phyloP scores from a whole-genome alignment of 495 filamentous ascomycete genomes.

The Talaromyces borbonicus region DNA sequence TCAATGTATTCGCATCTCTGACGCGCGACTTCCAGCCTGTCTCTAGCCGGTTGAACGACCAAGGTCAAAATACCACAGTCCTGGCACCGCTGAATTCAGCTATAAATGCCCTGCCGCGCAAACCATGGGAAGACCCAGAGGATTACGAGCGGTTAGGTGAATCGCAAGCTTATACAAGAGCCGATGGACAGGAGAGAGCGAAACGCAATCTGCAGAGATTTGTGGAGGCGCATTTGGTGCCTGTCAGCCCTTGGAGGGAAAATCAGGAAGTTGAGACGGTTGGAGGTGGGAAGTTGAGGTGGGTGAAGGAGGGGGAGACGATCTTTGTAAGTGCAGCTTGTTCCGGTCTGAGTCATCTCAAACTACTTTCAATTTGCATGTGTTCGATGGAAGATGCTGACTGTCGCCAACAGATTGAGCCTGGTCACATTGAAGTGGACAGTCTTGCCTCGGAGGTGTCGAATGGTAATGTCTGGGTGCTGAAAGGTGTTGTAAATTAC shows the following conservation, averaged over 20 bases:
- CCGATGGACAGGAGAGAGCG: conserved; percentile 69
- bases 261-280: conserved; percentile 62
- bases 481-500: conserved; percentile 60
- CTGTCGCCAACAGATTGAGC: conserved; percentile 55
- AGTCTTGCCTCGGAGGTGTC: conserved; percentile 59
- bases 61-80: conserved; percentile 68
- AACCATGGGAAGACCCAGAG: conserved; percentile 86
- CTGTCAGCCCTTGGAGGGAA: conserved; percentile 68
- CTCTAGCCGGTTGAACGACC: conserved; percentile 59
- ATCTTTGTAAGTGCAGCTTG: conserved; percentile 60
- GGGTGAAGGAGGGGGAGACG: conserved; percentile 65
- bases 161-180: conserved; percentile 66
- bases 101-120: conserved; percentile 68
- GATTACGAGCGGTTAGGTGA: conserved; percentile 67
- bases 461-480: conserved; percentile 80
- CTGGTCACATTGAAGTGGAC: conserved; percentile 64
- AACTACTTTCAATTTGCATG: conserved; percentile 2
- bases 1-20: conserved; percentile 84
- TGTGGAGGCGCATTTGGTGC: conserved; percentile 78
- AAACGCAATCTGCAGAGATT: conserved; percentile 70
- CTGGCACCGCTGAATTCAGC: conserved; percentile 79
- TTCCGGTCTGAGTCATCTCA: too few relatives aligned
- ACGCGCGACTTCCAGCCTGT: conserved; percentile 71
- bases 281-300: conserved; percentile 67
- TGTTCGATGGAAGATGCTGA: conserved; percentile 2